Evolutionary conservation across 805 yeast species (phyloP).

Genomic region (Metschnikowia kofuensis): DNA sequence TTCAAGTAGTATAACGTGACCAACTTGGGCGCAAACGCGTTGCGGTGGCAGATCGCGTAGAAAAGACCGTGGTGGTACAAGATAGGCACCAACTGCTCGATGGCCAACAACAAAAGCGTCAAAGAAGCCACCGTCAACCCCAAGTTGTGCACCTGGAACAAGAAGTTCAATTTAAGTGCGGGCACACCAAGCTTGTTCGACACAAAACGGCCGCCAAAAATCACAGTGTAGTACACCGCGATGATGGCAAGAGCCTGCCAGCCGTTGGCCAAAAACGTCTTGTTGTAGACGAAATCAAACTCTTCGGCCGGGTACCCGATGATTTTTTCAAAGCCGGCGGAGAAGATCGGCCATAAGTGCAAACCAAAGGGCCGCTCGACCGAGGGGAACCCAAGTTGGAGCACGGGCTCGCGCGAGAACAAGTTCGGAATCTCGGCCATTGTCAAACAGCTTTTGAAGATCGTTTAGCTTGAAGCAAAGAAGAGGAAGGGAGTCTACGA

Average conservation of each 20-base stretch:
- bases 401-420: slow-evolving; percentile 17
- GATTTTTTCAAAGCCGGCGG: slow-evolving; percentile 40
- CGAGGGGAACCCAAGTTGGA: slow-evolving; percentile 32
- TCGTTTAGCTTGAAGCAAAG: neutral
- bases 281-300: slow-evolving; percentile 63
- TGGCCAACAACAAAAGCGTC: slow-evolving; percentile 59
- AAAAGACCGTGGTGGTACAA: slow-evolving; percentile 70
- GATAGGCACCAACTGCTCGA: slow-evolving; percentile 86
- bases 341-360: slow-evolving; percentile 68
- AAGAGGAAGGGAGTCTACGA: neutral
- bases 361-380: slow-evolving; percentile 53
- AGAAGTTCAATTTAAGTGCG: slow-evolving; percentile 68
- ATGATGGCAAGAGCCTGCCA: slow-evolving; percentile 49
- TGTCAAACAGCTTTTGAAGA: neutral
- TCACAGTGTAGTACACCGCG: slow-evolving; percentile 36
- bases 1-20: slow-evolving; percentile 86
- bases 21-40: slow-evolving; percentile 80
- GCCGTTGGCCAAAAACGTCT: slow-evolving; percentile 66
- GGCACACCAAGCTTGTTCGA: slow-evolving; percentile 49
- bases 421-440: slow-evolving; percentile 12
- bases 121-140: slow-evolving; percentile 68
- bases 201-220: slow-evolving; percentile 70
- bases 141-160: slow-evolving; percentile 86
- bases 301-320: slow-evolving; percentile 60
- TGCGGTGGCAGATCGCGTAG: slow-evolving; percentile 74